phyloP scores from a whole-genome alignment of 2,329 filamentous ascomycete species.

The Claviceps cyperi region DNA sequence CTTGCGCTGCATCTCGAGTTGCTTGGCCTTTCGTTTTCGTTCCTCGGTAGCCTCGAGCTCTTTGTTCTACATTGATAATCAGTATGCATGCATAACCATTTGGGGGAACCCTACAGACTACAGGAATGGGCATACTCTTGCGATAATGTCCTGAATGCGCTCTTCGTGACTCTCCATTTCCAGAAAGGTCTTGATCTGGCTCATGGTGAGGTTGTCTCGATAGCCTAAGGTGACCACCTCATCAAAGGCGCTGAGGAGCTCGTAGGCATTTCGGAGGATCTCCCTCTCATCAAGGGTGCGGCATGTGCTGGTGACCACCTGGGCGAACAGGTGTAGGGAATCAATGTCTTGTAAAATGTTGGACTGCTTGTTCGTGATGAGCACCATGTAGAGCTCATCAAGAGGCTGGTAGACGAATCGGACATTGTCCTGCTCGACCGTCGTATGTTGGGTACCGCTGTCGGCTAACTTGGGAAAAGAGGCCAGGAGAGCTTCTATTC shows the following conservation, averaged over 20 bases:
- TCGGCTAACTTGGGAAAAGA: conserved; percentile 97
- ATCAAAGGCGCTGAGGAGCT: conserved; percentile 90
- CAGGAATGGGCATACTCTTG: conserved; percentile 43
- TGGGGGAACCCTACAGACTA: not conserved
- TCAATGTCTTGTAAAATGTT: conserved; percentile 99
- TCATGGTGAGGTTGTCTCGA: conserved; percentile 86
- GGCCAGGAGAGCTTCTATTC: conserved; percentile 90
- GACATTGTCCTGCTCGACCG: conserved; percentile 97
- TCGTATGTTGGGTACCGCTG: conserved; percentile 92
- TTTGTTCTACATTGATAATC: conserved; percentile 57
- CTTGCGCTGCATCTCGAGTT: conserved; percentile 96
- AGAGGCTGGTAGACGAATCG: conserved; percentile 98
- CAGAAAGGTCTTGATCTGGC: conserved; percentile 97
- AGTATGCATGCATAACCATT: conserved; percentile 7
- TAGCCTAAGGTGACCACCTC: conserved; percentile 94
- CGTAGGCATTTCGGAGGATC: conserved; percentile 88
- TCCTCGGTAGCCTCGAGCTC: conserved; percentile 96
- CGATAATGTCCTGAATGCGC: conserved; percentile 96
- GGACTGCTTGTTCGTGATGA: conserved; percentile 98
- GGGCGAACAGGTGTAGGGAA: conserved; percentile 91
- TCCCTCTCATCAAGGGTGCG: conserved; percentile 92
- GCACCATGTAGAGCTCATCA: conserved; percentile 98
- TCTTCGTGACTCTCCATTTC: conserved; percentile 99
- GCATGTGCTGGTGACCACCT: conserved; percentile 93
- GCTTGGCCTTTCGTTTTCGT: conserved; percentile 96